These are phyloP conservation scores for Lasiodiplodia gonubiensis DNA, from an alignment of 2,329 filamentous ascomycete species.

Conservation along the genomic window DNA sequence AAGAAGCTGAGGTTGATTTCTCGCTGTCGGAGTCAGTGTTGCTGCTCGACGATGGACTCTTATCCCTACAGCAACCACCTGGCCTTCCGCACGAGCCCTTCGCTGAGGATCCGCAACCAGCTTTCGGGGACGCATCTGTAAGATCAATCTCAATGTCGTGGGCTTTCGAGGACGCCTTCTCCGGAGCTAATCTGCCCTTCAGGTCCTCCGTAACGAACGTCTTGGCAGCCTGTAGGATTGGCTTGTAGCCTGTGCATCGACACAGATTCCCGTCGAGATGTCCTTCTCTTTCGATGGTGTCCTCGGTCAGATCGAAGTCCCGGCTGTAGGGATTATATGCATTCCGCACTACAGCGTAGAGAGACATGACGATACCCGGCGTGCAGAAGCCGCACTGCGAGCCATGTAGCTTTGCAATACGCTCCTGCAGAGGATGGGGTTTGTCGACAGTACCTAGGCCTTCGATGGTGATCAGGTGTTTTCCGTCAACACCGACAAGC, in stretches of 20 bases:
- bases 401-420: conserved; percentile 87
- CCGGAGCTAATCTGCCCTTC: conserved; percentile 45
- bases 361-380: conserved; percentile 89
- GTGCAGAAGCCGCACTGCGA: conserved; percentile 96
- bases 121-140: conserved; percentile 35
- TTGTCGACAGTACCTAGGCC: conserved; percentile 85
- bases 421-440: conserved; percentile 87
- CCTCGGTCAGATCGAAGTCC: conserved; percentile 42
- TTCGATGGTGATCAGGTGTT: conserved; percentile 96
- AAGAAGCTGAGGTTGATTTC: conserved; percentile 37
- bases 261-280: conserved; percentile 92
- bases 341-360: conserved; percentile 90
- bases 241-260: conserved; percentile 89
- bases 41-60: conserved; percentile 34
- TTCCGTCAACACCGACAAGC: conserved; percentile 88
- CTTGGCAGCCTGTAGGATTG: conserved; percentile 90
- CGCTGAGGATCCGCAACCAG: conserved; percentile 36
- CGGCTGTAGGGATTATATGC: conserved; percentile 44
- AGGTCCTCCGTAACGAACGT: conserved; percentile 71
- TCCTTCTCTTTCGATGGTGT: conserved; percentile 46
- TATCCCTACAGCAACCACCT: conserved; percentile 46
- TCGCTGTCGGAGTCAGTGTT: conserved; percentile 37
- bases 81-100: conserved; percentile 44
- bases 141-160: conserved; percentile 35
- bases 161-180: neutral